A percentile compares a stretch with the other conserved stretches of the same genome.
phyloP scores from a whole-genome alignment of 495 filamentous ascomycete species.

The Tuber magnatum region DNA sequence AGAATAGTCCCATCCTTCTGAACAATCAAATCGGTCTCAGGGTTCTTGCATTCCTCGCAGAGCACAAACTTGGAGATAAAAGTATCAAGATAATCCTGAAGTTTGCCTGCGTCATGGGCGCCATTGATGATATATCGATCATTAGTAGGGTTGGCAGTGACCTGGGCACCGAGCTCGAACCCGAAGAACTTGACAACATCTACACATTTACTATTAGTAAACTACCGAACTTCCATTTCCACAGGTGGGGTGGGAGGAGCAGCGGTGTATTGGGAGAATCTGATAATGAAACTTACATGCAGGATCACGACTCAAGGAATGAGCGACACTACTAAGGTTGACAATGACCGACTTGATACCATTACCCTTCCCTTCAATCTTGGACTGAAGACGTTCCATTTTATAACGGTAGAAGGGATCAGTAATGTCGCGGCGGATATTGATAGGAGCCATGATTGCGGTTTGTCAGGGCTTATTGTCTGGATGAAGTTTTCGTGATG shows the following conservation, averaged over 20 bases:
- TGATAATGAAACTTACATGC: conserved; percentile 49
- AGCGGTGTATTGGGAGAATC: neutral
- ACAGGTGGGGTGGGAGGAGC: neutral
- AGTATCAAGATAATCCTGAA: conserved; percentile 95
- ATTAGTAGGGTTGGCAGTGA: conserved; percentile 91
- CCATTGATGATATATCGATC: conserved; percentile 99
- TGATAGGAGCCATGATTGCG: conserved; percentile 80
- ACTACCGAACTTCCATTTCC: neutral
- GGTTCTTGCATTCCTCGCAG: conserved; percentile 99
- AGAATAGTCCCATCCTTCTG: conserved; percentile 86
- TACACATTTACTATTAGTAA: conserved; percentile 33
- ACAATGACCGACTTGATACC: conserved; percentile 95
- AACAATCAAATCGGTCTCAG: conserved; percentile 79
- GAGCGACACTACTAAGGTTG: conserved; percentile 91
- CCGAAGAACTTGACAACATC: conserved; percentile 99
- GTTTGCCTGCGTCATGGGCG: conserved; percentile 88
- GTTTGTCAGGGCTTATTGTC: conserved; percentile 39
- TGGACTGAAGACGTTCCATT: conserved; percentile 97
- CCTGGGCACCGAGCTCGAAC: conserved; percentile 96
- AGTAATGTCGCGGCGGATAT: conserved; percentile 96
- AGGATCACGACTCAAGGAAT: conserved; percentile 84
- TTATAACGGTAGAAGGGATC: conserved; percentile 99
- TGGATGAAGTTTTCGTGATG: conserved; percentile 27
- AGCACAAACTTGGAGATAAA: conserved; percentile 98
- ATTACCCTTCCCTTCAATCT: conserved; percentile 99